Percentiles rank a stretch among this genome's conserved stretches.
Conservation (phyloP, 345 rosid species). For the Corymbia maculata region DNA sequence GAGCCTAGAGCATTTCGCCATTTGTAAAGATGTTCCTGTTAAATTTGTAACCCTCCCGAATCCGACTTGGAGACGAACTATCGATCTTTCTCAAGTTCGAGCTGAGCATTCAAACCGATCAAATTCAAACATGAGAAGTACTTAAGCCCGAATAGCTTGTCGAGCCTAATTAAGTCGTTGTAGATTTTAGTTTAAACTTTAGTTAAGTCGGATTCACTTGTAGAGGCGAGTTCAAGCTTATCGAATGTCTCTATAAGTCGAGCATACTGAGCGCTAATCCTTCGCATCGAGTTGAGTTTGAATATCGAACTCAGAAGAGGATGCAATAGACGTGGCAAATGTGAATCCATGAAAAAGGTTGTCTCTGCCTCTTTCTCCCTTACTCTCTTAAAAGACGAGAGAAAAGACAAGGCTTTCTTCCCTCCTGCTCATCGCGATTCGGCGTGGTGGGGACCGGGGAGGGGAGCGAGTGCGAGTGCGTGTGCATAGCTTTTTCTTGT, state of each 20-base stretch:
- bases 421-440: neutral
- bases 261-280: neutral
- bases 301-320: fast-evolving
- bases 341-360: neutral
- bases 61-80: neutral
- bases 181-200: neutral
- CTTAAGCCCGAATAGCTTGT: neutral
- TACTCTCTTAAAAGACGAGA: neutral
- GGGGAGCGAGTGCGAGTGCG: neutral
- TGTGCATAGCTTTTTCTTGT: neutral
- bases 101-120: neutral
- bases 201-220: neutral
- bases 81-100: neutral
- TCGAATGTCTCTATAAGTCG: neutral
- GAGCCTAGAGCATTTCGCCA: neutral
- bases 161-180: neutral
- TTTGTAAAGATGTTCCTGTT: neutral
- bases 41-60: neutral
- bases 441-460: neutral
- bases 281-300: neutral
- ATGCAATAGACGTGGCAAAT: neutral
- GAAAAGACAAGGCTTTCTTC: neutral
- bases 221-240: fast-evolving
- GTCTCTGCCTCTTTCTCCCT: neutral
- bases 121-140: neutral